phyloP scores from a whole-genome alignment of 495 filamentous ascomycete species.

The Trichoderma reesei region DNA sequence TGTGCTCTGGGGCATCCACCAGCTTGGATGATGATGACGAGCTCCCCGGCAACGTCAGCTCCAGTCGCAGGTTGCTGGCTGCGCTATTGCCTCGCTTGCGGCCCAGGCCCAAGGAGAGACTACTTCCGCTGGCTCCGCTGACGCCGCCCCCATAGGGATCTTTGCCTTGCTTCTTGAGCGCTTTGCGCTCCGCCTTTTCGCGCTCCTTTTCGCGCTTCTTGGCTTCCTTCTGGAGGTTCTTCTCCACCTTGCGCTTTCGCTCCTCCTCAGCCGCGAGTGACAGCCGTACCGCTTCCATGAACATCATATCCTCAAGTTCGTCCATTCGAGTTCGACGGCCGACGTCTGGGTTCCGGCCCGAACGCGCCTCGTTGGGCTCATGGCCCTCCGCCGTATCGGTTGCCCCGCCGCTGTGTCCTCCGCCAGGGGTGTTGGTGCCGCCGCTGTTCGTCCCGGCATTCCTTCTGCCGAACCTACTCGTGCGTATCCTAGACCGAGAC shows the following conservation, averaged over 20 bases:
- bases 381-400: constrained; percentile 21
- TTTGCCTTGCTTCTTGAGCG: constrained; percentile 49
- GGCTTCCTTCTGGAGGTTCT: constrained; percentile 66
- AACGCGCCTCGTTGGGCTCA: constrained; percentile 21
- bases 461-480: constrained; percentile 37
- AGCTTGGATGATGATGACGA: constrained; percentile 12
- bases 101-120: constrained; percentile 36
- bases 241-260: constrained; percentile 67
- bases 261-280: constrained; percentile 89
- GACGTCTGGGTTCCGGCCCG: constrained; percentile 18
- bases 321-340: constrained; percentile 59
- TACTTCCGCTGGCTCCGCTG: constrained; percentile 43
- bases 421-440: constrained; percentile 21
- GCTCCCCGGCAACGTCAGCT: constrained; percentile 28
- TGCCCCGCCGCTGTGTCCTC: constrained; percentile 19
- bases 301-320: constrained; percentile 96
- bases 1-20: constrained; percentile 15
- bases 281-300: constrained; percentile 87
- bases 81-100: constrained; percentile 46
- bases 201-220: constrained; percentile 76
- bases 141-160: constrained; percentile 38
- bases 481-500: constrained; percentile 31
- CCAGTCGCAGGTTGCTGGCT: constrained; percentile 37
- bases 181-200: constrained; percentile 76
- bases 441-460: constrained; percentile 22